phyloP scores from a whole-genome alignment of 192 early-diverging fungal genomes.

The Coemansia sp. region DNA sequence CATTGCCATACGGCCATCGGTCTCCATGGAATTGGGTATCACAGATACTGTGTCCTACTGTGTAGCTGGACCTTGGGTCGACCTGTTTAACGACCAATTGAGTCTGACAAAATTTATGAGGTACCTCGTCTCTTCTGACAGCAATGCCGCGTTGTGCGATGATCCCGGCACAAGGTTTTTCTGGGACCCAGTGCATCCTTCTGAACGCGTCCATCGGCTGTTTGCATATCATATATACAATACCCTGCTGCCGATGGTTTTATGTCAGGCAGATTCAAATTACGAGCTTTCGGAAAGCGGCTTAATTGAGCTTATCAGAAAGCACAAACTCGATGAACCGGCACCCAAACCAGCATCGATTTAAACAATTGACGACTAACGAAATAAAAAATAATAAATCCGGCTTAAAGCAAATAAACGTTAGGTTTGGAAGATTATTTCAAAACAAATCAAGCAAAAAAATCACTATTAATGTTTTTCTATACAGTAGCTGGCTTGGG shows the following conservation, averaged over 20 bases:
- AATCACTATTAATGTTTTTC: no score
- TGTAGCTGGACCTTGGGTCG: constrained; percentile 26
- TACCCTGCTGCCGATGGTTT: constrained; percentile 7
- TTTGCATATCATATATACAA: constrained; percentile 30
- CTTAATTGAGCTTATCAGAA: constrained; percentile 20
- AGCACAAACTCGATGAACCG: constrained; percentile 9
- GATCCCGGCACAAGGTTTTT: constrained; percentile 26
- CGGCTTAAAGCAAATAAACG: no score
- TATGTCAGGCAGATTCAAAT: not conserved
- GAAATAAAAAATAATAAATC: no score
- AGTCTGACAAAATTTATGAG: constrained; percentile 10
- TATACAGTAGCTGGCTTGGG: constrained; percentile 9
- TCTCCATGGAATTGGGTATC: constrained; percentile 17
- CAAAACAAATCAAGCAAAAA: no score
- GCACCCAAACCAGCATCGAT: not conserved
- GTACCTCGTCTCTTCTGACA: constrained; percentile 5
- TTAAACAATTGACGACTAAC: no score
- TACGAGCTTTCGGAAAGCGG: constrained; percentile 7
- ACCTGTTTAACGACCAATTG: constrained; percentile 28
- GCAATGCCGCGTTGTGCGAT: not conserved
- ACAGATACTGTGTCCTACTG: constrained; percentile 24
- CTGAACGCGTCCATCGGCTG: constrained; percentile 38
- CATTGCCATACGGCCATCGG: constrained; percentile 8
- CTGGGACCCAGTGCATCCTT: constrained; percentile 41
- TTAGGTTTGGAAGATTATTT: no score